Percentiles rank a stretch among this genome's conserved stretches.
Conservation (phyloP, 139 green algal species). For the Chlorella sp. region DNA sequence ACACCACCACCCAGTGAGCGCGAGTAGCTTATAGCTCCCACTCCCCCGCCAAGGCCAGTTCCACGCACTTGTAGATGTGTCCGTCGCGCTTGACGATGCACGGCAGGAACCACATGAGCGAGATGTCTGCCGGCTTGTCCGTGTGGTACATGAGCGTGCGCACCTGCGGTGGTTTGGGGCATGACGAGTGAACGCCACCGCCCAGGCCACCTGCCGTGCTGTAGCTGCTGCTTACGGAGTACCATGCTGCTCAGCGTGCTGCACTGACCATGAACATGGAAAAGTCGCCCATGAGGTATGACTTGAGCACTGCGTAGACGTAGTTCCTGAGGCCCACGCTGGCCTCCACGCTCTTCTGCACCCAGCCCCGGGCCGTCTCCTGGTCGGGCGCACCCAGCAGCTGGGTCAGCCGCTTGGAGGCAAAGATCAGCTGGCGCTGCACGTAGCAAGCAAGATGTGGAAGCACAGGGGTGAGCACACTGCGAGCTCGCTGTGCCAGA, state of each 20-base stretch:
- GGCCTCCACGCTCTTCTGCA: too few relatives aligned
- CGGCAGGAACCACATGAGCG: background rate
- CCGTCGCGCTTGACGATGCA: background rate
- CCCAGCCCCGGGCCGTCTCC: too few relatives aligned
- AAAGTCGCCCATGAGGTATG: background rate
- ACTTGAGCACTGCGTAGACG: background rate
- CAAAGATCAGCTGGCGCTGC: too few relatives aligned
- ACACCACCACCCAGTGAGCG: background rate
- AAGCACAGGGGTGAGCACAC: too few relatives aligned
- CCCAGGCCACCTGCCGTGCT: background rate
- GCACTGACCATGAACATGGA: background rate
- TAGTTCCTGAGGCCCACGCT: background rate
- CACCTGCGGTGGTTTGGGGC: background rate
- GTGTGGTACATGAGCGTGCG: background rate
- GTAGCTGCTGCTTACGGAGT: background rate
- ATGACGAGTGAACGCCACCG: background rate
- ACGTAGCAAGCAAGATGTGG: too few relatives aligned
- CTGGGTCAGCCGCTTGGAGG: too few relatives aligned
- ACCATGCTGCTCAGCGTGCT: background rate
- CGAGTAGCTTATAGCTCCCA: background rate
- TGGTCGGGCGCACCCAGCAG: too few relatives aligned
- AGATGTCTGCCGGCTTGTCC: background rate
- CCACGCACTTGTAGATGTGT: background rate
- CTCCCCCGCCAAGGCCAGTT: background rate
- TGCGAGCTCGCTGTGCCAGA: too few relatives aligned